Conservation (phyloP, 2,329 filamentous ascomycete species). For the Alternaria sp. region DNA sequence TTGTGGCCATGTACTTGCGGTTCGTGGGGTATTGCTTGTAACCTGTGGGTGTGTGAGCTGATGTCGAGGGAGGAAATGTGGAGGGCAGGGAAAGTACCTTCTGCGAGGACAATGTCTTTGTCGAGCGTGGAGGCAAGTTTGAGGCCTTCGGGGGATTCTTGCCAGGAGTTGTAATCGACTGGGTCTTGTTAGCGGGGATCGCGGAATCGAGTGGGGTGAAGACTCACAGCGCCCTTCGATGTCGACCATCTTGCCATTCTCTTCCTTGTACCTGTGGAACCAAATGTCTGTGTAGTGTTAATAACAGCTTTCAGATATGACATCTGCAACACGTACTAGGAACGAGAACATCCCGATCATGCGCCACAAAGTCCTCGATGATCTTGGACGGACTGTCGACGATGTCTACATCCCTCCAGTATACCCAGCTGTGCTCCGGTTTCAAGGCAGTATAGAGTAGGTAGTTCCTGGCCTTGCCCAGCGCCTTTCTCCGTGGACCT, state of each 20-base stretch:
- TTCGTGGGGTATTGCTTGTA: constrained; percentile 94
- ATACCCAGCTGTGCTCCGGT: constrained; percentile 96
- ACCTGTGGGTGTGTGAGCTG: constrained; percentile 56
- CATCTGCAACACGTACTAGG: constrained; percentile 72
- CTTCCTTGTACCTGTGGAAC: constrained; percentile 86
- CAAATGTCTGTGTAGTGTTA: constrained; percentile 74
- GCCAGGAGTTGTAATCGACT: constrained; percentile 99
- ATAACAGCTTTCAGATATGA: not conserved
- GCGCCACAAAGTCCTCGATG: constrained; percentile 92
- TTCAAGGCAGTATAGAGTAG: constrained; percentile 83
- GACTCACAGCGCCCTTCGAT: constrained; percentile 91
- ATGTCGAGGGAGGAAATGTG: not conserved
- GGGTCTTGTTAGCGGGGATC: constrained; percentile 1
- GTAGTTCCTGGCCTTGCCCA: constrained; percentile 92
- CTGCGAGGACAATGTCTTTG: constrained; percentile 83
- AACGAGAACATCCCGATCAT: constrained; percentile 90
- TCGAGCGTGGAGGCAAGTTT: constrained; percentile 75
- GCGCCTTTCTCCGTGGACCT: constrained; percentile 85
- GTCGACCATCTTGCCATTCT: constrained; percentile 68
- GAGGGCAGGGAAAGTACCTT: constrained; percentile 65
- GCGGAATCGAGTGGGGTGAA: too few species aligned
- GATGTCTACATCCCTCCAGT: constrained; percentile 98
- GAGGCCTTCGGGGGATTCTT: constrained; percentile 85
- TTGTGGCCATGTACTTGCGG: constrained; percentile 83
- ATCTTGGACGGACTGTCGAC: constrained; percentile 86